Evolutionary conservation across 192 early-diverging fungal species (phyloP).

Genomic region (Dimargaris cristalligena): DNA sequence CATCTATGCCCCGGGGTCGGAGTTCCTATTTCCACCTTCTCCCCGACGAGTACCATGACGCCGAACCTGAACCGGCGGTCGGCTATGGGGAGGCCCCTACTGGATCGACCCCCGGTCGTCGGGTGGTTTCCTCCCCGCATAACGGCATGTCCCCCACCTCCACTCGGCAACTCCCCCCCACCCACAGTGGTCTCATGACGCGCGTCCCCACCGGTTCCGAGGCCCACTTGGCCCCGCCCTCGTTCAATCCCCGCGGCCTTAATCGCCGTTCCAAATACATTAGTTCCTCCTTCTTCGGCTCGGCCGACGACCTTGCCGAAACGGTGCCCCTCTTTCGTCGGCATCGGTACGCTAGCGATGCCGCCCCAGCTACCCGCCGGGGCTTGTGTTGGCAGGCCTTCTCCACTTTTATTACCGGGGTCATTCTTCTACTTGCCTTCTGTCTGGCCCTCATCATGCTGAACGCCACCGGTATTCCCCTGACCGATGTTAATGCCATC

Average conservation of each 20-base stretch:
- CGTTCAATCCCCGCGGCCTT: neutral
- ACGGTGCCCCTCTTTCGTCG: constrained; percentile 28
- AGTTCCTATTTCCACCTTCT: neutral
- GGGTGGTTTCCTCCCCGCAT: neutral
- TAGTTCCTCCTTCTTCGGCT: constrained; percentile 16
- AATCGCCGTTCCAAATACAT: constrained; percentile 8
- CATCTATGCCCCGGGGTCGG: neutral
- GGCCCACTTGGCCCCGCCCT: neutral
- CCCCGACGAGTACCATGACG: neutral
- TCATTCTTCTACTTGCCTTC: constrained; percentile 12
- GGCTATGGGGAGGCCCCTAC: neutral
- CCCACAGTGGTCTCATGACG: neutral
- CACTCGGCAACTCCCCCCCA: neutral
- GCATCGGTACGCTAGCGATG: constrained; percentile 8
- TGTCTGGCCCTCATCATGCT: constrained; percentile 16
- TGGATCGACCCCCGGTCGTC: neutral
- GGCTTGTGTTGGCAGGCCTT: constrained; percentile 5
- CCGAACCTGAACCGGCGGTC: neutral
- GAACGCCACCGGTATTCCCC: constrained; percentile 28
- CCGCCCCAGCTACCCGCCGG: neutral
- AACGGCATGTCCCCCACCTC: neutral
- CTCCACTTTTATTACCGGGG: constrained; percentile 5
- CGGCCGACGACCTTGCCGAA: constrained; percentile 27
- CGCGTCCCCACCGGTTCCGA: neutral
- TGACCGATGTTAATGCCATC: constrained; percentile 27